Base-by-base conservation (phyloP, 768 basidiomycete species). In the Sporobolomyces phaffii region DNA sequence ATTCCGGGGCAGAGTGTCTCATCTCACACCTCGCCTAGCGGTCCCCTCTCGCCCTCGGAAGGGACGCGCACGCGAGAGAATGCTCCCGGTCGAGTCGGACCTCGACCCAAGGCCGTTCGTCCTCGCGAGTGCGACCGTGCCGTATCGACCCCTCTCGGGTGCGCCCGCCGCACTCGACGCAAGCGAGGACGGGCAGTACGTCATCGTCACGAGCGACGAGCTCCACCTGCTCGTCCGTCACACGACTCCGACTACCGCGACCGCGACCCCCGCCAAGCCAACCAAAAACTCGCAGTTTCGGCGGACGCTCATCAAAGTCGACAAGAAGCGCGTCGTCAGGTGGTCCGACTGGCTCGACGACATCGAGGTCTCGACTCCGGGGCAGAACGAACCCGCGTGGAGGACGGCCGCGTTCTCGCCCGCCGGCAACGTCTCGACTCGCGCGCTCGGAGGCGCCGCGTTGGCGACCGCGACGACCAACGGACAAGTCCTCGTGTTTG, bases 381-480 rank as follows among this genome's bases (percentile, higher is more conserved):
- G 62, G 1, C 7, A 38, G 24, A 26, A 17, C n/a, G 65, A 66
- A 2, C 11, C 58, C 3, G 14, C 8, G 2, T 70, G 69, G 69
- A 38, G 53, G 3, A 8, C 31, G 8, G 59, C 62, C 0, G 7
- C 40, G 6, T 66, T 58, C 47, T 66, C 65, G 1, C 69, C 69
- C 2, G 48, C 69, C 0, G 69, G 69, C n/a, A n/a, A n/a, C n/a
- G n/a, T n/a, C n/a, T n/a, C n/a, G n/a, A n/a, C n/a, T n/a, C n/a
- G n/a, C n/a, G n/a, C n/a, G n/a, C n/a, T n/a, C n/a, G n/a, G n/a
- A n/a, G n/a, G n/a, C n/a, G n/a, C n/a, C n/a, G n/a, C 61, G 10
- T 58, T 70, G n/a, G 69, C 65, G 10, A 52, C 61, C 0, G 13
- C 67, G 20, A 70, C 50, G 17, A 62, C 52, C 11, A 64, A 63